phyloP scores from a whole-genome alignment of 148 eudicot genomes.

The Amaranthus cruentus region DNA sequence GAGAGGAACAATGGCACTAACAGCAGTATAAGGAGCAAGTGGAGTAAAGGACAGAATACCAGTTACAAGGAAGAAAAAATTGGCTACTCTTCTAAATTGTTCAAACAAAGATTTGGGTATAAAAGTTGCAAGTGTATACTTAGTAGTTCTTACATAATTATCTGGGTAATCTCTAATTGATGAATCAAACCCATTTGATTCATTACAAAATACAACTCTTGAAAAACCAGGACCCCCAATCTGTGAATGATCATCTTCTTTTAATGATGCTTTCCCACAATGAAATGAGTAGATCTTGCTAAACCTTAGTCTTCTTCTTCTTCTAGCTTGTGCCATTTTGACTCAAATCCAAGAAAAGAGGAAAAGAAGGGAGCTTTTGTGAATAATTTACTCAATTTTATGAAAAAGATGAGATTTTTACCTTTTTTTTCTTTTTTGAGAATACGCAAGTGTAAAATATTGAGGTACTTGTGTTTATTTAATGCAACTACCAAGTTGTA shows the following conservation, averaged over 20 bases:
- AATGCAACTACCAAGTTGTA: slow-evolving; percentile 18
- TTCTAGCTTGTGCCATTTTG: slow-evolving; percentile 36
- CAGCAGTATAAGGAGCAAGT: slow-evolving; percentile 73
- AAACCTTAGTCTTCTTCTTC: slow-evolving; percentile 48
- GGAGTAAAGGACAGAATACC: slow-evolving; percentile 69
- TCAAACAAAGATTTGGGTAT: slow-evolving; percentile 91
- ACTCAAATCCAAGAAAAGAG: slow-evolving; percentile 8
- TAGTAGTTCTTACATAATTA: slow-evolving; percentile 82
- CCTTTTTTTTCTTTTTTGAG: neutral
- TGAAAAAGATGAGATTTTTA: neutral
- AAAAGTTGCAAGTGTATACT: slow-evolving; percentile 73
- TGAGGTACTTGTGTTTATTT: slow-evolving; percentile 7
- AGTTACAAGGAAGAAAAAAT: slow-evolving; percentile 77
- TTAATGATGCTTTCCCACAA: slow-evolving; percentile 47
- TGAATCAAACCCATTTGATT: slow-evolving; percentile 39
- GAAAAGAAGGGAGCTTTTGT: neutral
- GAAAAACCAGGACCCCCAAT: slow-evolving; percentile 93
- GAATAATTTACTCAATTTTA: slow-evolving; percentile 10
- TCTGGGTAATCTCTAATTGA: slow-evolving; percentile 36
- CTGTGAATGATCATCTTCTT: slow-evolving; percentile 58
- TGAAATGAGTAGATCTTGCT: slow-evolving; percentile 84
- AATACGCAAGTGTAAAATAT: slow-evolving; percentile 3
- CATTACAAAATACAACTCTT: slow-evolving; percentile 73
- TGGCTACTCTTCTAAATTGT: slow-evolving; percentile 98
- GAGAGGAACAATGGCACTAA: slow-evolving; percentile 75